A percentile compares a stretch with the other conserved stretches of the same genome.
phyloP scores from a whole-genome alignment of 805 yeast species.

The Spathaspora girioi region DNA sequence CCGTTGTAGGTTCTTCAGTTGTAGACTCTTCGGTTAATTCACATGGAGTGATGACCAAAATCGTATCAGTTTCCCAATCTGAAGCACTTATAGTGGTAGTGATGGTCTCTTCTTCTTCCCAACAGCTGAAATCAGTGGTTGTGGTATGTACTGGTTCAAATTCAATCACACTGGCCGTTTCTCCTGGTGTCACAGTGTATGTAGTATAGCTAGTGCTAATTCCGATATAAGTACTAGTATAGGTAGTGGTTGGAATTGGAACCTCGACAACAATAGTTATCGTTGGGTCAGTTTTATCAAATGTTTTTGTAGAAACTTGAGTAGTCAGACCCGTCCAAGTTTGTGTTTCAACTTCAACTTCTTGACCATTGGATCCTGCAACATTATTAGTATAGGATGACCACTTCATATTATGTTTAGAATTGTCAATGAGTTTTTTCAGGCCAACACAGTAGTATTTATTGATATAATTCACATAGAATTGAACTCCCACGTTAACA shows the following conservation, averaged over 20 bases:
- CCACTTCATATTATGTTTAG: constrained; percentile 12
- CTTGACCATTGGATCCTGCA: constrained; percentile 9
- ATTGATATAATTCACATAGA: neutral
- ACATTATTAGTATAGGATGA: neutral
- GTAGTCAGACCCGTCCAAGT: constrained; percentile 19
- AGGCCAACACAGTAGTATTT: constrained; percentile 6
- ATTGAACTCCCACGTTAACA: neutral
- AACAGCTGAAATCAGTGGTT: neutral
- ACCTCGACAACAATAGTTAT: constrained; percentile 19
- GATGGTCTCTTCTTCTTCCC: neutral
- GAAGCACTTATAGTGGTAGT: neutral
- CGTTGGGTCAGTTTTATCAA: constrained; percentile 13
- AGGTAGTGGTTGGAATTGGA: constrained; percentile 16
- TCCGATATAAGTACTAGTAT: constrained; percentile 11
- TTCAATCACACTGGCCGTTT: constrained; percentile 14
- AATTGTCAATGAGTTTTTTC: constrained; percentile 6
- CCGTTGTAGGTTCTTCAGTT: too few species aligned
- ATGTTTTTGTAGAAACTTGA: constrained; percentile 16
- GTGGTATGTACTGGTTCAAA: constrained; percentile 4
- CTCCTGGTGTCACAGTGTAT: constrained; percentile 13
- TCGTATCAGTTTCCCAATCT: neutral
- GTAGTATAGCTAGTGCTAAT: constrained; percentile 11
- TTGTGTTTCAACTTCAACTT: constrained; percentile 15
- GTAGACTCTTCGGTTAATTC: neutral
- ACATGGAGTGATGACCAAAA: neutral